phyloP scores from a whole-genome alignment of 75 land plant genomes.

The Pinus albicaulis region DNA sequence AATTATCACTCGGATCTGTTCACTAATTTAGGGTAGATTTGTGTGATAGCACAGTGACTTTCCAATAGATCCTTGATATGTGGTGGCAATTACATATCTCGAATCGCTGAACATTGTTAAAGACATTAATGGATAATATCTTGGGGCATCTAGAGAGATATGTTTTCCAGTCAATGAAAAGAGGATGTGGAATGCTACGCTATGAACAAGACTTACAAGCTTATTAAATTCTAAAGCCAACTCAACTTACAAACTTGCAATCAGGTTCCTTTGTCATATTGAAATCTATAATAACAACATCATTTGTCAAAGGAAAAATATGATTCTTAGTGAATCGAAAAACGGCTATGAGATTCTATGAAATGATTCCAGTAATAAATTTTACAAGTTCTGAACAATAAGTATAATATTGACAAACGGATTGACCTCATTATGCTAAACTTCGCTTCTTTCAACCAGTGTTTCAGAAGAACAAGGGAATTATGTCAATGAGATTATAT shows the following conservation, averaged over 20 bases:
- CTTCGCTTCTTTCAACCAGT: conserved; percentile 39
- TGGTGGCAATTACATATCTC: not conserved
- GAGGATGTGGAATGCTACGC: not conserved
- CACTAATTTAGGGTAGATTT: no score
- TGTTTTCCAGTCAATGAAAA: not conserved
- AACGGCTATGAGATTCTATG: not conserved
- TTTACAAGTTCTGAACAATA: not conserved
- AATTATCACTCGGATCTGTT: no score
- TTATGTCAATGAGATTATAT: not conserved
- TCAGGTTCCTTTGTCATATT: not conserved
- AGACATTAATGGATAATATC: not conserved
- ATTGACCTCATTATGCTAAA: conserved; percentile 80
- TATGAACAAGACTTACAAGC: not conserved
- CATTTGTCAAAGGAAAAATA: not conserved
- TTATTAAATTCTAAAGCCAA: not conserved
- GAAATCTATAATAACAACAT: not conserved
- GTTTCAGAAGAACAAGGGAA: not conserved
- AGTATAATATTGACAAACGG: not conserved
- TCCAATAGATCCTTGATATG: not conserved
- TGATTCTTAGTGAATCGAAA: not conserved
- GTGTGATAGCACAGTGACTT: no score
- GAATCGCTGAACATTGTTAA: not conserved
- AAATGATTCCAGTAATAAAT: not conserved
- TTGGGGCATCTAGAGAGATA: not conserved
- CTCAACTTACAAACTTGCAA: not conserved